A percentile compares a stretch with the other conserved stretches of the same genome.
Conservation (phyloP, 345 rosid genomes). For the Hibiscus syriacus region DNA sequence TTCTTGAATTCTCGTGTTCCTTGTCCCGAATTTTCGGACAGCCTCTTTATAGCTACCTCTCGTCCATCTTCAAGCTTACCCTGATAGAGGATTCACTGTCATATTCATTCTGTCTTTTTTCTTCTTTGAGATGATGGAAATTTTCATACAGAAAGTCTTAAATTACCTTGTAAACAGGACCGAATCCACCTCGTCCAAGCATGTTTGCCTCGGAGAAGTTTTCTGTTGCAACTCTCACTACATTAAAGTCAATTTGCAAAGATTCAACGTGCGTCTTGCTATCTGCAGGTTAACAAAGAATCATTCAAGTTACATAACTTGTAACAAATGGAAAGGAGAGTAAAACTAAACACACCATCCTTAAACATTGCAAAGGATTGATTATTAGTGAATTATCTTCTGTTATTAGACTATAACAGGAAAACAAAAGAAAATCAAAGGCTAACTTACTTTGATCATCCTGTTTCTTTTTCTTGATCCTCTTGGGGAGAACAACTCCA, state of each 20-base stretch:
- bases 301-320: background rate
- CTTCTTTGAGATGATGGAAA: background rate
- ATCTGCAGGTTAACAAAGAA: background rate
- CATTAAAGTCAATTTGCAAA: slow-evolving; percentile 6
- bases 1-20: slow-evolving; percentile 8
- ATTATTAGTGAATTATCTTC: background rate
- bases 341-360: no score
- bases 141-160: no score
- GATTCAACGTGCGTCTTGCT: background rate
- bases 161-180: slow-evolving; percentile 9
- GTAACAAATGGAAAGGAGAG: background rate
- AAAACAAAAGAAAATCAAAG: no score
- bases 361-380: no score
- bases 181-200: slow-evolving; percentile 12
- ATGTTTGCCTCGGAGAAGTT: background rate
- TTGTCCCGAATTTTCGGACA: background rate
- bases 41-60: slow-evolving; percentile 5
- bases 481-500: no score
- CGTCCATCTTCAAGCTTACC: slow-evolving; percentile 7
- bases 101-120: background rate
- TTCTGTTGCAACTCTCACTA: slow-evolving; percentile 2
- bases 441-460: background rate
- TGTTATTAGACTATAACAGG: no score
- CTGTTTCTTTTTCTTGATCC: background rate
- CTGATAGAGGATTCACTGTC: background rate